phyloP scores from a whole-genome alignment of 1,284 basidiomycete genomes.

The Vanrija sp. region DNA sequence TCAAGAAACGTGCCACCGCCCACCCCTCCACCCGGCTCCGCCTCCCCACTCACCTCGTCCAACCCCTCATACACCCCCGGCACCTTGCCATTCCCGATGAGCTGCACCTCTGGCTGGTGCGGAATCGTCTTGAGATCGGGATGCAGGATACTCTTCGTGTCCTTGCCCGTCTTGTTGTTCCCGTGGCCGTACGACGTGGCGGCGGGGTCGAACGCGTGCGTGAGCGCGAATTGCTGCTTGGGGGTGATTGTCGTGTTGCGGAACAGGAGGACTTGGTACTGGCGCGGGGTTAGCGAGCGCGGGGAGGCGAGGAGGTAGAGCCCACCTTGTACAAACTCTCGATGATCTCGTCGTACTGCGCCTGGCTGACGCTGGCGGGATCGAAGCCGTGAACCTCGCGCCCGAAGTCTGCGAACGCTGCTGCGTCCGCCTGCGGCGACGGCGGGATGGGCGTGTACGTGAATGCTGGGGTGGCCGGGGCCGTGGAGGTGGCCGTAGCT shows the following conservation, averaged over 20 bases:
- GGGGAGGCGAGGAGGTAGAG: not conserved
- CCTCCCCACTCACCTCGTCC: conserved; percentile 53
- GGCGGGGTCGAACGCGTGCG: conserved; percentile 72
- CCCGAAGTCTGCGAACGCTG: conserved; percentile 61
- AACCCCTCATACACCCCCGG: conserved; percentile 69
- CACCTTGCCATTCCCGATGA: conserved; percentile 74
- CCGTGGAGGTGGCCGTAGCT: no score
- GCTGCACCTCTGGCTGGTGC: conserved; percentile 75
- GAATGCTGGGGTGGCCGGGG: not conserved
- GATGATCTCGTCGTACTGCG: conserved; percentile 59
- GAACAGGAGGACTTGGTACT: conserved; percentile 74
- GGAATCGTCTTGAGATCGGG: conserved; percentile 84
- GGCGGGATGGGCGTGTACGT: conserved; percentile 54
- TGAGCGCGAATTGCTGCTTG: conserved; percentile 76
- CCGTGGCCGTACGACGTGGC: conserved; percentile 75
- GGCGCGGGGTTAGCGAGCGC: not conserved
- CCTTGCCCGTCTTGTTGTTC: conserved; percentile 71
- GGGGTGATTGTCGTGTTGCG: conserved; percentile 65
- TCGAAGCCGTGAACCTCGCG: conserved; percentile 62
- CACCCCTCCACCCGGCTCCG: no score
- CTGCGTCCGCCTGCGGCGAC: conserved; percentile 59
- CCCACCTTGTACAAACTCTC: conserved; percentile 64
- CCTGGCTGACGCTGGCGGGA: conserved; percentile 57
- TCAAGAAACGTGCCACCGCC: not conserved
- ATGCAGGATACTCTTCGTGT: conserved; percentile 71